Conservation (phyloP, 192 early-diverging fungal species). For the Phycomyces nitens region DNA sequence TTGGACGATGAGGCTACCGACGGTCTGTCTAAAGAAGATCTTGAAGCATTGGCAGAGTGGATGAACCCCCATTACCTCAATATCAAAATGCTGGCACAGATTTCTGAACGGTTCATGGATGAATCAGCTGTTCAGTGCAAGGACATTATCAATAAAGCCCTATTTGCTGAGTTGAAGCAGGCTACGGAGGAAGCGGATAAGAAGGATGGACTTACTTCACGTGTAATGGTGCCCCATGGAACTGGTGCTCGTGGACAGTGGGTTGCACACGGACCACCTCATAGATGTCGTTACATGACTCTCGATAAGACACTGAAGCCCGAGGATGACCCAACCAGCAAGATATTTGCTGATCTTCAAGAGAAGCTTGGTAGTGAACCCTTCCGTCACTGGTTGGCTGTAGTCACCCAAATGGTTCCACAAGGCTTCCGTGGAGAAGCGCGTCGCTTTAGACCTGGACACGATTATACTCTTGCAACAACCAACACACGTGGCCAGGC, state of each 20-base stretch:
- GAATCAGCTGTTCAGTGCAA: constrained; percentile 65
- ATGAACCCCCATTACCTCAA: constrained; percentile 68
- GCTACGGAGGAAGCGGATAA: constrained; percentile 42
- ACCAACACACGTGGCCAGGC: constrained; percentile 42
- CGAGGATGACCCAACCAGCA: constrained; percentile 14
- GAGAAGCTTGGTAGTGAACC: constrained; percentile 40
- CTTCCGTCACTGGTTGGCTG: constrained; percentile 59
- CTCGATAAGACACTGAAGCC: constrained; percentile 31
- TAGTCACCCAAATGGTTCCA: constrained; percentile 51
- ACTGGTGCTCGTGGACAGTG: constrained; percentile 54
- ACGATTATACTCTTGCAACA: constrained; percentile 79
- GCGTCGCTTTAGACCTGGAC: constrained; percentile 73
- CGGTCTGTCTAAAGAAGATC: constrained; percentile 45
- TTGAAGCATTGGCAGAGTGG: constrained; percentile 43
- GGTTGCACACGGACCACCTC: constrained; percentile 59
- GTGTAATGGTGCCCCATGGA: constrained; percentile 52
- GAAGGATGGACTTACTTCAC: constrained; percentile 41
- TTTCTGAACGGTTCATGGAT: constrained; percentile 61
- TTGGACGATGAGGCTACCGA: constrained; percentile 25
- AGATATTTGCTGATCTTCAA: constrained; percentile 32
- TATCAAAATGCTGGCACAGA: constrained; percentile 40
- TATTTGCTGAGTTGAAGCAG: constrained; percentile 34
- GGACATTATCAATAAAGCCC: constrained; percentile 52
- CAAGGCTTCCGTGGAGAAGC: constrained; percentile 46
- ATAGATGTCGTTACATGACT: constrained; percentile 59